These are phyloP conservation scores for Cadophora luteo-olivacea DNA, from an alignment of 2,329 filamentous ascomycete species.

Conservation along the genomic window DNA sequence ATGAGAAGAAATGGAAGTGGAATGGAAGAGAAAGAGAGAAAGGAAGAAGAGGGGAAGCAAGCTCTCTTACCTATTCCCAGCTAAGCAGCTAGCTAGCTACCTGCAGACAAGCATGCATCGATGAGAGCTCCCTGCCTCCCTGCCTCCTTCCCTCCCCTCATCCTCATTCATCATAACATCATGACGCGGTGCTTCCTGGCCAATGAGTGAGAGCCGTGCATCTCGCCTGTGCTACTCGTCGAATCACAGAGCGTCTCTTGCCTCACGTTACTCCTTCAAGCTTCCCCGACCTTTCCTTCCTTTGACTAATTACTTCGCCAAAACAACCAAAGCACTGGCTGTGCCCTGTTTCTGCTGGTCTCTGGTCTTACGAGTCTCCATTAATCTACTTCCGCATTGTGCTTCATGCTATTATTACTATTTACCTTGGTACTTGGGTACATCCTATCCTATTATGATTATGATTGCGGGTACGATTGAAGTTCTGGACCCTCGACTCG, in stretches of 20 bases:
- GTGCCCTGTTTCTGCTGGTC: conserved; percentile 10
- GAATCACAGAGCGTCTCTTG: neutral
- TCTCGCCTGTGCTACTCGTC: neutral
- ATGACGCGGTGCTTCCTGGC: conserved; percentile 9
- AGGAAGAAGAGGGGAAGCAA: conserved; percentile 2
- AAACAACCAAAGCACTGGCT: neutral
- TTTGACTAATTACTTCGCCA: neutral
- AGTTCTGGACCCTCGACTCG: too few species aligned
- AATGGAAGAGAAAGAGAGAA: conserved; percentile 9
- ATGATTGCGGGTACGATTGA: neutral
- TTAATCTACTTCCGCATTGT: neutral
- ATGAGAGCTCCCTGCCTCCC: neutral
- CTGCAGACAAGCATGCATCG: neutral
- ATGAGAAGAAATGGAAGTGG: conserved; percentile 6
- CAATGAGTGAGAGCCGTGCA: conserved; percentile 1
- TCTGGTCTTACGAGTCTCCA: neutral
- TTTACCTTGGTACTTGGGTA: neutral
- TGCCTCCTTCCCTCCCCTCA: neutral
- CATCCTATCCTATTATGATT: neutral
- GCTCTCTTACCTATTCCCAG: neutral
- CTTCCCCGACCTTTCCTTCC: neutral
- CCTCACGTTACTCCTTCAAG: neutral
- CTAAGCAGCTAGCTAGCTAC: neutral
- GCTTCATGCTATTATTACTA: neutral
- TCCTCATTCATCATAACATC: neutral